Conservation (phyloP, 768 basidiomycete species). For the Boletus rex-veris region DNA sequence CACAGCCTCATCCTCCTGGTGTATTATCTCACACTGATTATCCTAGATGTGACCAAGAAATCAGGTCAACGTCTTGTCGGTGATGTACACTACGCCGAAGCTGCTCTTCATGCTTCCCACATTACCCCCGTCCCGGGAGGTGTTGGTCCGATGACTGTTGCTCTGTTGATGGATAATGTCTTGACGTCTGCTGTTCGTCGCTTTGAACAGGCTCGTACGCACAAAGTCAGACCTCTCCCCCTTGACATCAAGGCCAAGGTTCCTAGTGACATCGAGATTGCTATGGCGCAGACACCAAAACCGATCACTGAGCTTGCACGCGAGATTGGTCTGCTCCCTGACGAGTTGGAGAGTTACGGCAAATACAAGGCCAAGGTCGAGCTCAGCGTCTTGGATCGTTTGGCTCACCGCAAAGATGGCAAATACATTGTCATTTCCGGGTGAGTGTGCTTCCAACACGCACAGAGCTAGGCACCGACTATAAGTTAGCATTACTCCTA, state of each 20-base stretch:
- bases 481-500: slow-evolving; percentile 78
- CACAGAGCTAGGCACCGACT: neutral
- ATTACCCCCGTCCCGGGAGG: slow-evolving; percentile 99
- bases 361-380: slow-evolving; percentile 98
- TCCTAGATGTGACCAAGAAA: slow-evolving; percentile 81
- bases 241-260: slow-evolving; percentile 82
- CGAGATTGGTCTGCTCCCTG: slow-evolving; percentile 82
- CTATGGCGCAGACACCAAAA: slow-evolving; percentile 92
- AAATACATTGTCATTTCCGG: slow-evolving; percentile 97
- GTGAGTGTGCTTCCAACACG: slow-evolving; percentile 36
- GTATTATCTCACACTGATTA: neutral
- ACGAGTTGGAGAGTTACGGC: slow-evolving; percentile 92
- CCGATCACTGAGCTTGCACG: slow-evolving; percentile 76
- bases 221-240: slow-evolving; percentile 74
- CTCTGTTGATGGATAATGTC: slow-evolving; percentile 96
- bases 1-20: neutral
- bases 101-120: slow-evolving; percentile 73
- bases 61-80: slow-evolving; percentile 94
- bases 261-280: slow-evolving; percentile 95
- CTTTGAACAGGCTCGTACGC: slow-evolving; percentile 64
- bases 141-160: slow-evolving; percentile 99
- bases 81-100: slow-evolving; percentile 85
- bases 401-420: slow-evolving; percentile 82
- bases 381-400: slow-evolving; percentile 78
- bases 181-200: slow-evolving; percentile 77